phyloP scores from a whole-genome alignment of 345 rosid species.

The Boechera retrofracta region DNA sequence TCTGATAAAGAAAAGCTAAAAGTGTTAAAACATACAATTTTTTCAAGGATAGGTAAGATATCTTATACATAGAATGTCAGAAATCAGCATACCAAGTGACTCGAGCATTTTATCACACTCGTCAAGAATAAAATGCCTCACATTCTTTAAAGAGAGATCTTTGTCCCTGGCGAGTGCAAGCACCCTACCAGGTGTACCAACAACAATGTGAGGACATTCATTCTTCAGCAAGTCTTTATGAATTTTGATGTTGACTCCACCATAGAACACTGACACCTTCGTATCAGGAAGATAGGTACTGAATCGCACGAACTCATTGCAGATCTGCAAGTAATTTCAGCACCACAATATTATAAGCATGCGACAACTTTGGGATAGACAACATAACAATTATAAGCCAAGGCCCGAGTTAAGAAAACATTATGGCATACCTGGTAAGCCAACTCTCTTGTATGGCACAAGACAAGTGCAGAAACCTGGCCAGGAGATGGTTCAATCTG shows the following conservation, averaged over 20 bases:
- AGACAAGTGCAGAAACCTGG: conserved; percentile 90
- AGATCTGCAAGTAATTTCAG: conserved; percentile 58
- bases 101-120: conserved; percentile 99
- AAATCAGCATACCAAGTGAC: conserved; percentile 71
- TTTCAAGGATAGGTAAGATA: neutral
- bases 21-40: neutral
- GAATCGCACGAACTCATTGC: conserved; percentile 97
- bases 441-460: conserved; percentile 95
- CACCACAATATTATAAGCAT: neutral
- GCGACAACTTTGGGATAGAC: neutral
- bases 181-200: conserved; percentile 97
- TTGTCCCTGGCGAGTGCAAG: conserved; percentile 90
- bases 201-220: conserved; percentile 99
- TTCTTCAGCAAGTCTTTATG: conserved; percentile 93
- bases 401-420: neutral
- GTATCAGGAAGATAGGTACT: conserved; percentile 89
- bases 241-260: conserved; percentile 87
- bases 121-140: conserved; percentile 98
- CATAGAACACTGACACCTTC: conserved; percentile 95
- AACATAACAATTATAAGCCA: neutral
- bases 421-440: conserved; percentile 79
- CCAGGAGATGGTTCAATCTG: conserved; percentile 93
- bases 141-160: conserved; percentile 96
- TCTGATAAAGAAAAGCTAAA: conserved; percentile 46
- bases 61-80: neutral